Base-by-base conservation (phyloP, 164 flowering plant species). In the Nelumbo lutea region DNA sequence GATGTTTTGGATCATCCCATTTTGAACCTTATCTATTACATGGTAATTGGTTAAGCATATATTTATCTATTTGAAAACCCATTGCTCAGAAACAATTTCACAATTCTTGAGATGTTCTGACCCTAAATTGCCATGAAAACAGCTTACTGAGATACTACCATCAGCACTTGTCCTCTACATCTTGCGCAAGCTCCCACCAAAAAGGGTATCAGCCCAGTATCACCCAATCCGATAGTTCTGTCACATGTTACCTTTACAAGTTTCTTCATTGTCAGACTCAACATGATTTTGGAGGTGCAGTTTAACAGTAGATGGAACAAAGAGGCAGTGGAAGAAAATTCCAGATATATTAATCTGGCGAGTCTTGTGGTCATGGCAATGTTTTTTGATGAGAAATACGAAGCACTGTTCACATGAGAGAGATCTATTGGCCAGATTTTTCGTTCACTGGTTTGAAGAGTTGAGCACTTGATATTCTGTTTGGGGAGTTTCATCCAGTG, bases 111-210 rank as follows among this genome's bases (percentile, higher is more conserved):
- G 1, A 11, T n/a, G 46, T 57, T 48, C 40, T 67, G 14, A 70
- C 42, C 56, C 42, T 66, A 0, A n/a, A 6, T 3, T 38, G 41
- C 57, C 62, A 62, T n/a, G n/a, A n/a, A 68, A 76, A 70, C 88
- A 93, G 98, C 76, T 89, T 61, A 85, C 86, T 58, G 98, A 93
- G 84, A 84, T 93, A 66, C 81, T 93, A 44, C 98, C 98, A 48
- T 93, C 98, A 9, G 96, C 96, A 14, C 87, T 93, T 3, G 98
- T 93, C 68, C 91, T 93, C 51, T 93, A 71, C 87, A 89, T 93
- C 77, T 76, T 91, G 71, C 89, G 98, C 4, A 93, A 93, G 83
- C 76, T 93, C 79, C 98, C 98, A 7, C 97, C 96, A 1, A 93
- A 87, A 78, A 84, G 94, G 79, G 71, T 87, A 71, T 89, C 96